Evolutionary conservation across 495 filamentous ascomycete genomes (phyloP), one percentile per base, ranked within the genome.

Genomic region (Ascodesmis nigricans): DNA sequence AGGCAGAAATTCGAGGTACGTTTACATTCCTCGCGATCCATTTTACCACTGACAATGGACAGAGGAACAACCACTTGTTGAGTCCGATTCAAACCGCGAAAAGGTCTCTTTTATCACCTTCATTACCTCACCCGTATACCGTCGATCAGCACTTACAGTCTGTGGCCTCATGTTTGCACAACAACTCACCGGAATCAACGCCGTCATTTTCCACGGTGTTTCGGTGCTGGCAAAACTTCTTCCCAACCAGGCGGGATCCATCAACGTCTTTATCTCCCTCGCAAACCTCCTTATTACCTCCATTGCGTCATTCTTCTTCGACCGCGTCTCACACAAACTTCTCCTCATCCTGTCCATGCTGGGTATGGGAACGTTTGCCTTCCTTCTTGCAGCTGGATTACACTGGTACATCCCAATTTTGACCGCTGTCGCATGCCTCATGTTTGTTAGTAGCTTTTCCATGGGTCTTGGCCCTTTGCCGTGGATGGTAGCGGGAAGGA

Each of bases 141-240:
- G 75, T 4, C 73, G 73, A 0, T 79, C 78, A 14, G 71, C 91
- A 25, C 57, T 91, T 36, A 78, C 82, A 2, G 81, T 93, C 9
- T 66, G 83, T 13, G 79, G 72, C 3, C 72, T 92, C 42, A 95
- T 95, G 90, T 58, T 83, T 22, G 73, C 78, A 5, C 87, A 97
- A 47, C 87, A 97, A 49, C 62, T 97, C 15, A 75, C 70, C 20
- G 83, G 84, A 18, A 81, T 97, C 58, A 97, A 97, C 62, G 82
- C 76, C 36, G 81, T 95, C 44, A 73, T 97, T 53, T 92, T 97
- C 81, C 95, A 97, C 55, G 87, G 80, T 5, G 87, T 97, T 2
- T 78, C 77, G 3, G 67, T 95, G 1, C 63, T 97, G 22, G 65
- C 71, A 22, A 67, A 62, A 28, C 66, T 93, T 6, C 57, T 95